Evolutionary conservation across 495 filamentous ascomycete species (phyloP).

Genomic region (Aspergillus taichungensis): DNA sequence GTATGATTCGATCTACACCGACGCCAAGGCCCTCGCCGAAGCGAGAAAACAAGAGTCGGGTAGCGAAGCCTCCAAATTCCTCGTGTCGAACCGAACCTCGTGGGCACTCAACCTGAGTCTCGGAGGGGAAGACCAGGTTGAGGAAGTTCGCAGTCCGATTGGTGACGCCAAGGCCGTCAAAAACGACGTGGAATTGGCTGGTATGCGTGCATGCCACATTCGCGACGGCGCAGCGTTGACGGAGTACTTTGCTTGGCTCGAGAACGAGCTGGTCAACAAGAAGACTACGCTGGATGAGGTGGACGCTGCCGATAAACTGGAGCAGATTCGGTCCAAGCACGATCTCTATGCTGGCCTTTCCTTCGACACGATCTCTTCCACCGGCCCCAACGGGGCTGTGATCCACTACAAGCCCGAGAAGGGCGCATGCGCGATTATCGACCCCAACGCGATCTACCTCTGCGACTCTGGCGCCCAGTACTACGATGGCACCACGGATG

Average conservation of each 20-base stretch:
- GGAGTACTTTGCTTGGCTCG: conserved; percentile 95
- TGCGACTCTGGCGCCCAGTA: conserved; percentile 98
- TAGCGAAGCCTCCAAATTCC: conserved; percentile 51
- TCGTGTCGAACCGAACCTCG: conserved; percentile 82
- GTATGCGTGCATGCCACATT: conserved; percentile 91
- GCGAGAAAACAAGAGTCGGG: conserved; percentile 30
- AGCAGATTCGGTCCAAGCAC: conserved; percentile 70
- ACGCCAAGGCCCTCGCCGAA: conserved; percentile 53
- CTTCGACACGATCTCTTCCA: conserved; percentile 94
- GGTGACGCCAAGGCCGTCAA: conserved; percentile 97
- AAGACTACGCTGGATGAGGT: conserved; percentile 77
- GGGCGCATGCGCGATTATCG: conserved; percentile 73
- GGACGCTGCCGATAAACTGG: conserved; percentile 81
- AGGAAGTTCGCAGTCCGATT: conserved; percentile 80
- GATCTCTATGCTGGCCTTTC: conserved; percentile 84
- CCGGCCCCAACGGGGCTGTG: conserved; percentile 87
- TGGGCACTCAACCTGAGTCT: conserved; percentile 87
- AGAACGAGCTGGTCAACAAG: conserved; percentile 72
- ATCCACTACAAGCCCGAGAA: conserved; percentile 95
- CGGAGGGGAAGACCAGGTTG: conserved; percentile 79
- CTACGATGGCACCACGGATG: conserved; percentile 92
- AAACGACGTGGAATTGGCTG: conserved; percentile 82
- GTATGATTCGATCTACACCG: conserved; percentile 75
- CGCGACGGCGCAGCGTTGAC: conserved; percentile 87
- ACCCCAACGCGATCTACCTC: conserved; percentile 82